Conservation (phyloP, 768 basidiomycete species). For the Mycena indigotica region DNA sequence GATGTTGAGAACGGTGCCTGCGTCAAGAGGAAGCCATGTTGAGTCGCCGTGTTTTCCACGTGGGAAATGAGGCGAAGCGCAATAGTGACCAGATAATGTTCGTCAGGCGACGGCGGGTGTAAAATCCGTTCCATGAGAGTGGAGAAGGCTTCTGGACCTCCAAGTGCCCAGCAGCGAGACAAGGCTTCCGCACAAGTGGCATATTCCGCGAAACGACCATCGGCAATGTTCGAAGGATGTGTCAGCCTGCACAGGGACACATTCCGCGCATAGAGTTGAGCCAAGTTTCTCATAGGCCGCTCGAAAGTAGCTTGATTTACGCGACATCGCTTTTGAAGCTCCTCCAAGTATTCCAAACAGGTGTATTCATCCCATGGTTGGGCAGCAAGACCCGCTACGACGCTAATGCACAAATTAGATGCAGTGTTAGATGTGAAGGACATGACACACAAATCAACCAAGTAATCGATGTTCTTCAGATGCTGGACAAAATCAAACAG, state of each 20-base stretch:
- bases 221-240: background rate
- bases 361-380: constrained; percentile 1
- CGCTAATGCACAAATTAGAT: background rate
- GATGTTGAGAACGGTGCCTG: background rate
- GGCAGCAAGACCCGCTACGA: background rate
- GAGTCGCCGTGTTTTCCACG: background rate
- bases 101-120: background rate
- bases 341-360: background rate
- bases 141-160: background rate
- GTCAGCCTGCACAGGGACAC: background rate
- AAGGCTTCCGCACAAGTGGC: background rate
- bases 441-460: background rate
- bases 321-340: background rate
- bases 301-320: background rate
- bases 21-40: background rate
- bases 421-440: no score
- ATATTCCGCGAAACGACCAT: background rate
- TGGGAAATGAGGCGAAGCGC: background rate
- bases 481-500: background rate
- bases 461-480: background rate
- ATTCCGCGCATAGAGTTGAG: background rate
- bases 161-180: background rate
- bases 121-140: background rate
- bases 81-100: background rate
- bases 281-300: background rate